Evolutionary conservation across 768 basidiomycete genomes (phyloP), one percentile per base, ranked within the genome.

Genomic region (Panus rudis): DNA sequence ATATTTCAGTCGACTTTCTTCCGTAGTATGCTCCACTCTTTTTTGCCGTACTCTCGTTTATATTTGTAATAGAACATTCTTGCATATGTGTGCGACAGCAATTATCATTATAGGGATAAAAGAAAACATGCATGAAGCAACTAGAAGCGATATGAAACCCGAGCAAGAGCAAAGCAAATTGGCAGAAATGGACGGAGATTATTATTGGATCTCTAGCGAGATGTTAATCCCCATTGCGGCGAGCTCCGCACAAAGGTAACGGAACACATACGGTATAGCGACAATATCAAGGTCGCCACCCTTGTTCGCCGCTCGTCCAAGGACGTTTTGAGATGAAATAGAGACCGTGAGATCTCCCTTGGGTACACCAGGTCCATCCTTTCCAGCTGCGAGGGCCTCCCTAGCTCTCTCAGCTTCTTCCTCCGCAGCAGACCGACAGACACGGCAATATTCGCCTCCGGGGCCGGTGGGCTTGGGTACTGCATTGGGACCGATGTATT

Each of bases 161-260:
- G 28, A 10, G n/a, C 28, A 30, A 10, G 28, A 30, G n/a, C 28
- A 30, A n/a, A 30, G 28, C 10, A 30, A n/a, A 30, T 30, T 30
- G 28, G 10, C 10, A 10, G 10, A 30, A 10, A 30, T 10, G 28
- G 28, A n/a, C 28, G 28, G n/a, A 10, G 4, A 25, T 16, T 11
- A 25, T 40, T 65, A 88, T 39, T 63, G 74, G 41, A 93, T 78
- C 58, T 87, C 81, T 38, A 98, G 64, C 37, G 89, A 87, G 39
- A 98, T 75, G 26, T 85, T 79, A 54, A 99, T 97, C 35, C 96
- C 94, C 94, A 98, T 98, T 14, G 90, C 85, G n/a, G 93, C 93
- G 53, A 99, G 68, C 67, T 99, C 96, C 2, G 93, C 87, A 58
- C 93, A 92, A 10, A 97, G 73, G 67, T 92, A 90, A 38, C 90